phyloP scores from a whole-genome alignment of 305 asterid species.

The Fraxinus floribunda region DNA sequence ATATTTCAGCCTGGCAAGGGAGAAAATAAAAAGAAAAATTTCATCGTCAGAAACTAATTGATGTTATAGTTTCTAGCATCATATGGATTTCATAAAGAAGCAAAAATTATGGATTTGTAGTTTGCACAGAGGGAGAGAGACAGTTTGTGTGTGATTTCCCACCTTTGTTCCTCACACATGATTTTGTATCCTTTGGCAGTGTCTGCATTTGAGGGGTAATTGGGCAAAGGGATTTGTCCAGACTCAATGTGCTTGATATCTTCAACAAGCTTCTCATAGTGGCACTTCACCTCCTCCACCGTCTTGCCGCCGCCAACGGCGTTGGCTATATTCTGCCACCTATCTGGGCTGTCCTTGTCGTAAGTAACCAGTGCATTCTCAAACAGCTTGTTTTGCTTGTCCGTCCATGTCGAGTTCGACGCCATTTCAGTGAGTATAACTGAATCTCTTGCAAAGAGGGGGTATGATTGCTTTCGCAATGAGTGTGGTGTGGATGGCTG shows the following conservation, averaged over 20 bases:
- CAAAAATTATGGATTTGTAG: not conserved
- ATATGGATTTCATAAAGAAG: not conserved
- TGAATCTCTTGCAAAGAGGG: not conserved
- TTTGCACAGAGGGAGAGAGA: not conserved
- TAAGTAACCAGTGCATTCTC: slow-evolving; percentile 59
- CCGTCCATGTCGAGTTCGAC: slow-evolving; percentile 53
- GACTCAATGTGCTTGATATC: slow-evolving; percentile 53
- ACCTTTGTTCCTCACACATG: slow-evolving; percentile 41
- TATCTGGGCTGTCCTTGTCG: slow-evolving; percentile 48
- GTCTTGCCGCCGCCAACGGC: slow-evolving; percentile 66
- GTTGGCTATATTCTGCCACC: slow-evolving; percentile 58
- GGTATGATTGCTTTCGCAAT: not conserved
- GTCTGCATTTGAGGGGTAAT: slow-evolving; percentile 29
- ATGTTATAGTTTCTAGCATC: not conserved
- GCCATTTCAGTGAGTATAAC: slow-evolving; percentile 26
- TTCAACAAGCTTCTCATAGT: slow-evolving; percentile 40
- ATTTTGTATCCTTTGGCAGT: slow-evolving; percentile 14
- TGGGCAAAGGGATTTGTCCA: slow-evolving; percentile 58
- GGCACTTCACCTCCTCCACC: slow-evolving; percentile 44
- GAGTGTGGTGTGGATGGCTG: slow-evolving; percentile 12
- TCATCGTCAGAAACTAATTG: not conserved
- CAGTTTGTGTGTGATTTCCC: not conserved
- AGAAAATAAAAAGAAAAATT: not conserved
- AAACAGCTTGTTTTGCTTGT: slow-evolving; percentile 57
- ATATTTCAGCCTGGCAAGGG: slow-evolving; percentile 39